Evolutionary conservation across 257 asterid genomes (phyloP).

Genomic region (Galeopsis tetrahit): DNA sequence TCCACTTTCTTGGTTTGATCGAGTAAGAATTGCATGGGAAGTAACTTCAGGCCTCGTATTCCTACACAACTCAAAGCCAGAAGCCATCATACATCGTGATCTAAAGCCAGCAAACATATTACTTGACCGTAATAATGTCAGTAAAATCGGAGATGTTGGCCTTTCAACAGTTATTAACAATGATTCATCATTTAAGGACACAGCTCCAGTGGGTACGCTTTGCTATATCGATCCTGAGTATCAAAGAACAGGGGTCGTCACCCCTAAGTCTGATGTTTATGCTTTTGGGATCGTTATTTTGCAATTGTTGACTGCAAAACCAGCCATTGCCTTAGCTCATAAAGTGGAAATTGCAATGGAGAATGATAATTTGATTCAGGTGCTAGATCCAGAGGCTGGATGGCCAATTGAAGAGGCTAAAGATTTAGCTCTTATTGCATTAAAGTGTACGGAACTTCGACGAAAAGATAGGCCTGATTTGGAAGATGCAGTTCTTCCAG

Average conservation of each 20-base stretch:
- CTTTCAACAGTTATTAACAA: constrained; percentile 61
- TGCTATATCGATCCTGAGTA: constrained; percentile 94
- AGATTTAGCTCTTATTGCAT: constrained; percentile 57
- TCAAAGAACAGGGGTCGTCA: constrained; percentile 72
- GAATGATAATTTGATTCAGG: constrained; percentile 40
- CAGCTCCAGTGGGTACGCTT: constrained; percentile 68
- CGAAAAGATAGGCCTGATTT: constrained; percentile 72
- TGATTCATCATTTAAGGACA: constrained; percentile 49
- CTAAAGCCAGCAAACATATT: constrained; percentile 89
- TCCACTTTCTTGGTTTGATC: constrained; percentile 76
- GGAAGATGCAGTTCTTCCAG: constrained; percentile 59
- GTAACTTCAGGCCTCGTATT: constrained; percentile 85
- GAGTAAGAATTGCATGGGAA: constrained; percentile 86
- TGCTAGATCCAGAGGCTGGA: constrained; percentile 59
- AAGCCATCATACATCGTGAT: constrained; percentile 83
- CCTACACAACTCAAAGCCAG: constrained; percentile 77
- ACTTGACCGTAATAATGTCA: constrained; percentile 73
- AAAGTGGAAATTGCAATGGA: constrained; percentile 63
- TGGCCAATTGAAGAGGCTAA: constrained; percentile 82
- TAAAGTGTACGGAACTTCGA: constrained; percentile 74
- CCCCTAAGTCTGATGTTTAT: constrained; percentile 75
- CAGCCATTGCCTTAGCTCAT: constrained; percentile 65
- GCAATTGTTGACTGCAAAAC: constrained; percentile 81
- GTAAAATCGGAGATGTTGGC: constrained; percentile 92
- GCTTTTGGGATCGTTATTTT: constrained; percentile 79